Base-by-base conservation (phyloP, 2,329 filamentous ascomycete genomes). In the Neoascochyta sp. region DNA sequence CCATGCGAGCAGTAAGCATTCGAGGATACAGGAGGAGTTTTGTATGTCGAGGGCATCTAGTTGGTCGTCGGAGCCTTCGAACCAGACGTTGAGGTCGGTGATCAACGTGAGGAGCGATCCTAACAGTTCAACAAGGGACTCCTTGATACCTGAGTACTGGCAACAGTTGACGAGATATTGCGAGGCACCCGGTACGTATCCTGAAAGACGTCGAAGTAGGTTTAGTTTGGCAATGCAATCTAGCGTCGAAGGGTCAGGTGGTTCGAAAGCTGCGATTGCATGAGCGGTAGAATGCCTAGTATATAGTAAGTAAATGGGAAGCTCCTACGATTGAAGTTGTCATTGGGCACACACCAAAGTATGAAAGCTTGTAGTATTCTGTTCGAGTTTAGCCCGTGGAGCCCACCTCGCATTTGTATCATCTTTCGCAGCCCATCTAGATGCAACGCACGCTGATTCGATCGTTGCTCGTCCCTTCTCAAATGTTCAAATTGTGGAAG, bases 361-460 rank as follows among this genome's bases (percentile, higher is more conserved):
- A 64, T 62, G 52, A 64, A 63, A 14, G 60, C 57, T 29, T 64
- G 59, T 12, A 64, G 39, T n/a, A 61, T 60, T 27, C 57, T 56
- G 36, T 62, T 63, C 12, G 56, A 57, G 21, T 45, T 48, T 20
- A 64, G 54, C 31, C 47, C 50, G 26, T 29, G 36, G 8, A 64
- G 36, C 9, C 60, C 60, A 17, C 60, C 60, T 9, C 60, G 49
- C 27, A 62, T 23, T 28, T 55, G 47, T 9, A 64, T 39, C 60
- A 64, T 63, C 34, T 40, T 52, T 17, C 43, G 46, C 41, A 64
- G 23, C 4, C 59, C 60, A 16, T 50, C 50, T 21, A 57, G 27
- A 34, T 64, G 60, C 27, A 59, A 58, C 21, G 41, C 41, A 23
- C 52, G 53, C 27, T 59, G 57, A 31, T 57, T 51, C 21, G 47